These are phyloP conservation scores for Phytophthora macrochlamydospora DNA, from an alignment of 352 stramenopile species.

Conservation along the genomic window DNA sequence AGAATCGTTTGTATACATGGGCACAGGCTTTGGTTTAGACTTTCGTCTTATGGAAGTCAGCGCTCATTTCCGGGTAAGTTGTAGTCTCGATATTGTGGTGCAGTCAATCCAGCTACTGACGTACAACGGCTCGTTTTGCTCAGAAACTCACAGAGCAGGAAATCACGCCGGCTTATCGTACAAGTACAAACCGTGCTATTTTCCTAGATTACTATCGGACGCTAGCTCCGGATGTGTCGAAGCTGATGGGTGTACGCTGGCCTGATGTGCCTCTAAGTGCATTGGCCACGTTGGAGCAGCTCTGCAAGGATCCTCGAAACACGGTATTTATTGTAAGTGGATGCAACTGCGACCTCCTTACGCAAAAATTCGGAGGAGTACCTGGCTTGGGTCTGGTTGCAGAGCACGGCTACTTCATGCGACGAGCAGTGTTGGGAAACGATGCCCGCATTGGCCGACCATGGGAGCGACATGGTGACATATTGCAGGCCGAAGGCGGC, in stretches of 20 bases:
- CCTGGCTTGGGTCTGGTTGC: conserved; percentile 96
- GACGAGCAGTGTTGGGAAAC: conserved; percentile 61
- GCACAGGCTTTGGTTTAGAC: conserved; percentile 95
- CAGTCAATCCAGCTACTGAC: background rate
- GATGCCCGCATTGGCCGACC: conserved; percentile 69
- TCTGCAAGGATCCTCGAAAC: conserved; percentile 96
- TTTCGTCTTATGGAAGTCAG: conserved; percentile 97
- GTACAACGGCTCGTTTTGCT: conserved; percentile 1
- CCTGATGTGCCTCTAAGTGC: conserved; percentile 75
- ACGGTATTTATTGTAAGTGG: conserved; percentile 98
- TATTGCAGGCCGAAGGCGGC: conserved; percentile 58
- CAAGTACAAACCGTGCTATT: conserved; percentile 90
- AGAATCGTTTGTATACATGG: conserved; percentile 85
- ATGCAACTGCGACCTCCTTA: conserved; percentile 96
- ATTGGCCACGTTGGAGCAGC: conserved; percentile 86
- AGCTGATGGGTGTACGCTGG: conserved; percentile 79
- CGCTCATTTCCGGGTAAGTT: conserved; percentile 85
- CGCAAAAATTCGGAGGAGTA: conserved; percentile 94
- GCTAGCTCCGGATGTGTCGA: conserved; percentile 91
- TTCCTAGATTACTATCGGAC: conserved; percentile 99
- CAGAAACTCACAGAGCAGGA: conserved; percentile 79
- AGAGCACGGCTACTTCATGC: conserved; percentile 98
- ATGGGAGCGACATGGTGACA: conserved; percentile 73
- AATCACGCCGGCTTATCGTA: conserved; percentile 62
- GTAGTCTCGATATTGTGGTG: background rate